Conservation (phyloP, 352 stramenopile species). For the Phytophthora constricta region DNA sequence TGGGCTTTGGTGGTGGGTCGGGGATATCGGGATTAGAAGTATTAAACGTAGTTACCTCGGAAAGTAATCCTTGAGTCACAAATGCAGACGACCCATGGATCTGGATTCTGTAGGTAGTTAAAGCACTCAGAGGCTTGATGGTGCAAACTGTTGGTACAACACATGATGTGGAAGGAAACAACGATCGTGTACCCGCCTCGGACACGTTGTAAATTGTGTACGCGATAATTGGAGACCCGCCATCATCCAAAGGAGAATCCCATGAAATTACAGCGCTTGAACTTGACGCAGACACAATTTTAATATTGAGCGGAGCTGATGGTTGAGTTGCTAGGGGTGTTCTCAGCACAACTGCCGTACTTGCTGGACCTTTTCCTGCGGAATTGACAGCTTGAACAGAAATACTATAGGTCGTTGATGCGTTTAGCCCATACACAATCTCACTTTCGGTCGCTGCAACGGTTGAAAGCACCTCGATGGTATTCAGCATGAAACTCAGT, state of each 20-base stretch:
- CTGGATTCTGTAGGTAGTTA: conserved; percentile 54
- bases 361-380: conserved; percentile 28
- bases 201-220: conserved; percentile 58
- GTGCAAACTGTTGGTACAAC: conserved; percentile 40
- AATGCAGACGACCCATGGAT: conserved; percentile 42
- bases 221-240: conserved; percentile 48
- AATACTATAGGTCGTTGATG: conserved; percentile 56
- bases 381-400: conserved; percentile 45
- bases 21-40: conserved; percentile 53
- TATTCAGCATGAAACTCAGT: conserved; percentile 30
- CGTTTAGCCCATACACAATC: conserved; percentile 49
- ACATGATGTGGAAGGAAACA: conserved; percentile 40
- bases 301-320: conserved; percentile 39
- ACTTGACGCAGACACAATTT: conserved; percentile 41
- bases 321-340: conserved; percentile 32
- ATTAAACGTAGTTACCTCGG: conserved; percentile 19
- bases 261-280: conserved; percentile 54
- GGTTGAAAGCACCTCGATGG: conserved; percentile 8
- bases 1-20: conserved; percentile 40
- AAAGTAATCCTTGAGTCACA: conserved; percentile 38
- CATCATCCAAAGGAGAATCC: conserved; percentile 52
- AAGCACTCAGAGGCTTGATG: conserved; percentile 44
- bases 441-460: conserved; percentile 5
- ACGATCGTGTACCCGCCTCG: conserved; percentile 3
- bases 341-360: conserved; percentile 31